phyloP scores from a whole-genome alignment of 768 basidiomycete genomes.

The Xerocomellus chrysenteron region DNA sequence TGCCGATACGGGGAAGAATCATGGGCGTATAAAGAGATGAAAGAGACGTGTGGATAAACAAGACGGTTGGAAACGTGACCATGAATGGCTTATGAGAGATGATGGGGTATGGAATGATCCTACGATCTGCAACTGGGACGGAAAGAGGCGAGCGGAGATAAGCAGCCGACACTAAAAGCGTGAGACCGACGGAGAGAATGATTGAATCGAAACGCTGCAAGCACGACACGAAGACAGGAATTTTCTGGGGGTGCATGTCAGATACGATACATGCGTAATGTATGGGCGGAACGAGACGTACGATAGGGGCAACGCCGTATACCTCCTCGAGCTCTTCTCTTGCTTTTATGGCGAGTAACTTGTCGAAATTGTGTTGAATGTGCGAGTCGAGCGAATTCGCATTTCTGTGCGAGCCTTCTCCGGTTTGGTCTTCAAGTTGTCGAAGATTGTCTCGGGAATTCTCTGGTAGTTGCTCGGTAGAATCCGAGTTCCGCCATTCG shows the following conservation, averaged over 20 bases:
- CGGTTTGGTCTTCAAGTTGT: constrained; percentile 20
- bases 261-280: neutral
- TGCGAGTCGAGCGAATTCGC: constrained; percentile 33
- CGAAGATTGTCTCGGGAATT: constrained; percentile 17
- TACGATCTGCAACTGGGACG: constrained; percentile 20
- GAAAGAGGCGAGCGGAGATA: constrained; percentile 59
- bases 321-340: constrained; percentile 78
- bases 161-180: constrained; percentile 49
- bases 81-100: constrained; percentile 37
- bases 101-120: constrained; percentile 13
- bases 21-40: constrained; percentile 64
- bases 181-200: constrained; percentile 66
- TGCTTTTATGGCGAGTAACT: constrained; percentile 58
- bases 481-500: constrained; percentile 5
- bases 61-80: constrained; percentile 43
- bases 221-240: constrained; percentile 77
- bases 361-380: constrained; percentile 66
- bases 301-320: constrained; percentile 78
- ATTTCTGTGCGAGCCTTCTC: neutral
- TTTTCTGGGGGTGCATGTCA: constrained; percentile 44
- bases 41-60: constrained; percentile 53
- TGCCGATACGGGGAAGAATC: constrained; percentile 68
- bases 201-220: constrained; percentile 76
- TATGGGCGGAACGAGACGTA: constrained; percentile 38
- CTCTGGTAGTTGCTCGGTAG: constrained; percentile 6